Evolutionary conservation across 2,329 filamentous ascomycete genomes (phyloP), one percentile per base, ranked within the genome.

Genomic region (Nigrospora sphaerica): DNA sequence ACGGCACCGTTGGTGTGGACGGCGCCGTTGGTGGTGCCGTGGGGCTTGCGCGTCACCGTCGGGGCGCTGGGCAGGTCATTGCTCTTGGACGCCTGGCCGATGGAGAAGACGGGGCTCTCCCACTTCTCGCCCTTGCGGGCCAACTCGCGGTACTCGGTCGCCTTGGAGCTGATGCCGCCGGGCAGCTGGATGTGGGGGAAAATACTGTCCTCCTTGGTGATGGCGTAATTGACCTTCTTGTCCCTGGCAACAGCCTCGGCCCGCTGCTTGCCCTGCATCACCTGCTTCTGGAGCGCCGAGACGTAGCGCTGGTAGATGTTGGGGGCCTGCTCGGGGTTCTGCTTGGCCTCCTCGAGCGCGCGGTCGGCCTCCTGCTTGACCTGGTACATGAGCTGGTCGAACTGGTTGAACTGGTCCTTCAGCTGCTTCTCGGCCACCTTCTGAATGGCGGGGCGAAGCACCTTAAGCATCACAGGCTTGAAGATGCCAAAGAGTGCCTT

Each of bases 71-170:
- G 90, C 38, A 96, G 76, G 58, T 86, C 79, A 19, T 69, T 75
- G 37, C 87, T 89, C 68, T 85, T 83, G 46, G 78, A 73, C 12
- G 91, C 90, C 38, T 71, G 78, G 41, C 93, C 92, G 57, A 97
- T 85, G 49, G 81, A 85, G 73, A 98, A 98, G 59, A 98, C 82
- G 11, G 92, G 89, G 50, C 87, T 95, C 74, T 95, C 86, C 93
- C 93, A 98, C 66, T 83, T 85, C 46, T 95, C 87, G n/a, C 93
- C 93, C 80, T 93, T 89, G 55, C 74, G 75, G 10, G 92, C 88
- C 48, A 95, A 77, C 18, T 96, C 82, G 71, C 83, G 88, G 77
- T 95, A 97, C 67, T 95, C 89, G 19, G 88, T 95, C 11, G 92
- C 91, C 80, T 95, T 96, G 71, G 81, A 84, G 56, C 87, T 93